A percentile compares a stretch with the other conserved stretches of the same genome.
These are phyloP conservation scores for Hibiscus mutabilis DNA, from an alignment of 345 rosid species.

Conservation along the genomic window DNA sequence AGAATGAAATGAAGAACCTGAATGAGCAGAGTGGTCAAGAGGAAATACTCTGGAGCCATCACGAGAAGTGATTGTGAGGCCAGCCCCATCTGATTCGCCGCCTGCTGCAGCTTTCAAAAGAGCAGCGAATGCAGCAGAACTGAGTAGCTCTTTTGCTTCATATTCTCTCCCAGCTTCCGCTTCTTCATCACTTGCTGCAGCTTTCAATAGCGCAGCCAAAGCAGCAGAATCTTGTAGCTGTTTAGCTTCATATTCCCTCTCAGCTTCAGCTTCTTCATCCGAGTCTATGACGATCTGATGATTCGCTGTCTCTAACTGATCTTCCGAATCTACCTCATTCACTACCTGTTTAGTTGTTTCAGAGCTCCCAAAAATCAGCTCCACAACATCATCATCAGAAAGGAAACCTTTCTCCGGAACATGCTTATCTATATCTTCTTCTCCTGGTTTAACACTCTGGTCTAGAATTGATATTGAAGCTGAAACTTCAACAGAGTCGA, in stretches of 20 bases:
- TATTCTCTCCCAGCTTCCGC: slow-evolving; percentile 9
- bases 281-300: slow-evolving; percentile 16
- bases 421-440: background rate
- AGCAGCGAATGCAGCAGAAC: slow-evolving; percentile 28
- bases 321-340: slow-evolving; percentile 10
- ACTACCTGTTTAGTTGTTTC: slow-evolving; percentile 10
- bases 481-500: background rate
- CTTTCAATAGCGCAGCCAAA: slow-evolving; percentile 26
- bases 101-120: slow-evolving; percentile 27
- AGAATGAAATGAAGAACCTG: slow-evolving; percentile 19
- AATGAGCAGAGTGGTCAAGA: slow-evolving; percentile 13
- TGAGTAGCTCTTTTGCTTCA: slow-evolving; percentile 19
- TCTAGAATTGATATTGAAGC: slow-evolving; percentile 2
- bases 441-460: background rate
- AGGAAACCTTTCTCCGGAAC: slow-evolving; percentile 7
- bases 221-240: slow-evolving; percentile 26
- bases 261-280: slow-evolving; percentile 13
- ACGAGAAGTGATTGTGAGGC: slow-evolving; percentile 7
- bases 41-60: slow-evolving; percentile 21
- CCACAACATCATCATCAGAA: slow-evolving; percentile 25
- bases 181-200: slow-evolving; percentile 25
- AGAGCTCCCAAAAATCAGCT: slow-evolving; percentile 24
- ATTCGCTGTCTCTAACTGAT: slow-evolving; percentile 1
- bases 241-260: slow-evolving; percentile 15
- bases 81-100: slow-evolving; percentile 17